Evolutionary conservation across 805 yeast species (phyloP).

Genomic region (Lachancea waltii): DNA sequence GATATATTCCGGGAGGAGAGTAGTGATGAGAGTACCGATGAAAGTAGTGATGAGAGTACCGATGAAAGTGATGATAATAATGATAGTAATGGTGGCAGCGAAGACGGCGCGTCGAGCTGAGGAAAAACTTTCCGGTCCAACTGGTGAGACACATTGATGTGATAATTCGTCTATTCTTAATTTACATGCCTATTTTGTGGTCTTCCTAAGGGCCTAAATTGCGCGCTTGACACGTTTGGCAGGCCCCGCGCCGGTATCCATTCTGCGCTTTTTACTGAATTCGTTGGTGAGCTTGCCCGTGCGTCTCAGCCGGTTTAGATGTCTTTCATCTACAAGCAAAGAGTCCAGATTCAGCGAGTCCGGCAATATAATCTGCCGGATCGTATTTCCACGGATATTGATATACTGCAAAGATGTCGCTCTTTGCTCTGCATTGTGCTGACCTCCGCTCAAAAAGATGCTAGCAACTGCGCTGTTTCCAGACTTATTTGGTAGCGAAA

Average conservation of each 20-base stretch:
- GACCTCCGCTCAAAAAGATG: conserved; percentile 19
- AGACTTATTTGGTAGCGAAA: conserved; percentile 44
- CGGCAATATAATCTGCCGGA: conserved; percentile 76
- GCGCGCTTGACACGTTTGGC: conserved; percentile 34
- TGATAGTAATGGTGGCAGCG: neutral
- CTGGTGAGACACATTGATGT: neutral
- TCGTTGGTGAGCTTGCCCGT: conserved; percentile 25
- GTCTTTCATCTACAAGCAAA: conserved; percentile 42
- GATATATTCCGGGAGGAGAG: conserved; percentile 19
- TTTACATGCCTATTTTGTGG: neutral
- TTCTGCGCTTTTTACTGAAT: conserved; percentile 21
- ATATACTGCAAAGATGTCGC: conserved; percentile 60
- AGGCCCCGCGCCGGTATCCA: conserved; percentile 18
- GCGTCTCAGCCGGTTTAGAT: conserved; percentile 24
- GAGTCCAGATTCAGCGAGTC: conserved; percentile 74
- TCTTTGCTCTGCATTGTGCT: conserved; percentile 44
- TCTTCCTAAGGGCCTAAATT: conserved; percentile 11
- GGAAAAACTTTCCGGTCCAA: no score
- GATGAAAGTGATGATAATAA: neutral
- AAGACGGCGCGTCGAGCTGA: no score
- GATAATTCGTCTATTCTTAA: neutral
- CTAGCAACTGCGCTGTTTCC: conserved; percentile 22
- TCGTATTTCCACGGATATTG: conserved; percentile 83
- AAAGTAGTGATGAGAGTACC: conserved; percentile 12
- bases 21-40: conserved; percentile 23